phyloP scores from a whole-genome alignment of 1,139 yeast genomes.

The Taphrina betulina region DNA sequence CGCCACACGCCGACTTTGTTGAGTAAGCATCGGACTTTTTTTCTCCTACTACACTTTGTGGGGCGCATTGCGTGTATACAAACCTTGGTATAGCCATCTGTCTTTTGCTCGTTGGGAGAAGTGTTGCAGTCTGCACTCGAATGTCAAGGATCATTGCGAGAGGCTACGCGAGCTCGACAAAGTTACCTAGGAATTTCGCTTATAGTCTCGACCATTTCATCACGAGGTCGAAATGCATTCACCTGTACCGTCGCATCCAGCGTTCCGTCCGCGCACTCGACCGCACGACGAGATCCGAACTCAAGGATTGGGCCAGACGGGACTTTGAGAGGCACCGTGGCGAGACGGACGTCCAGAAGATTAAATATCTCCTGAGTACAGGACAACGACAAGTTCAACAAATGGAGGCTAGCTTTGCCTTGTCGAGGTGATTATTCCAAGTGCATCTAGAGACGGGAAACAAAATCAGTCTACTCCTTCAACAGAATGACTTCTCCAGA shows the following conservation, averaged over 20 bases:
- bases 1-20: too few species aligned
- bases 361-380: slow-evolving; percentile 19
- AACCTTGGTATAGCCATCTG: too few species aligned
- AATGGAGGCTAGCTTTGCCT: slow-evolving; percentile 31
- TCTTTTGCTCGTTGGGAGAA: too few species aligned
- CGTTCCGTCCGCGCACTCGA: slow-evolving; percentile 26
- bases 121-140: too few species aligned
- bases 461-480: too few species aligned
- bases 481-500: too few species aligned
- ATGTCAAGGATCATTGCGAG: too few species aligned
- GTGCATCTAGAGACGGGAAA: too few species aligned
- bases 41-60: too few species aligned
- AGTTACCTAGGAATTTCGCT: slow-evolving; percentile 8
- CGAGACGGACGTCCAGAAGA: slow-evolving; percentile 26
- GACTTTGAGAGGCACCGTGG: slow-evolving; percentile 25
- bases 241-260: slow-evolving; percentile 27
- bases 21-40: too few species aligned
- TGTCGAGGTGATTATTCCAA: slow-evolving; percentile 10
- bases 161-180: slow-evolving; percentile 16
- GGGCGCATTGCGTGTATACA: too few species aligned
- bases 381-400: slow-evolving; percentile 30
- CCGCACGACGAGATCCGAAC: slow-evolving; percentile 7
- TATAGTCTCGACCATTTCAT: slow-evolving; percentile 28
- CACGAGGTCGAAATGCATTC: slow-evolving; percentile 6
- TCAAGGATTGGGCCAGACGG: slow-evolving; percentile 23